Conservation (phyloP, 768 basidiomycete species). For the Infundibulicybe gibba region DNA sequence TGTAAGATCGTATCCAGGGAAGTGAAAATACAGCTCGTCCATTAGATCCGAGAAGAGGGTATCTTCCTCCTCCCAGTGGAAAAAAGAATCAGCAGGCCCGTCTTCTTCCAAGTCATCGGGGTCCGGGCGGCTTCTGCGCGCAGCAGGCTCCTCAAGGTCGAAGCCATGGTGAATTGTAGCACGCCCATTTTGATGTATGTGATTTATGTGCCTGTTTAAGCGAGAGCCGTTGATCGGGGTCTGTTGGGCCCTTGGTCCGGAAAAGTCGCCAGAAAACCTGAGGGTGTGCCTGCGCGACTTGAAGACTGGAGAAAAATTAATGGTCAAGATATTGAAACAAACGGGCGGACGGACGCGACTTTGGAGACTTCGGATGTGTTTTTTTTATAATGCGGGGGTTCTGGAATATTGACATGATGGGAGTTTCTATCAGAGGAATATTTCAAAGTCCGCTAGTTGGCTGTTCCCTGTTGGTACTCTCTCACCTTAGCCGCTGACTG, state of each 20-base stretch:
- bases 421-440: too few relatives aligned
- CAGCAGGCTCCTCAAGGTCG: constrained; percentile 10
- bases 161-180: constrained; percentile 11
- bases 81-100: constrained; percentile 25
- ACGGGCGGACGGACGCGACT: too few relatives aligned
- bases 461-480: constrained; percentile 8
- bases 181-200: not conserved
- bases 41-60: constrained; percentile 48
- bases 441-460: constrained; percentile 43
- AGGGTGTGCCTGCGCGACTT: too few relatives aligned
- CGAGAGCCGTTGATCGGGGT: too few relatives aligned
- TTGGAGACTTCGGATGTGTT: too few relatives aligned
- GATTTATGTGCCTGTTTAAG: not conserved
- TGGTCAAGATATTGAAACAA: too few relatives aligned
- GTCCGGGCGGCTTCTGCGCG: constrained; percentile 4
- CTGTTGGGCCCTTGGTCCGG: too few relatives aligned
- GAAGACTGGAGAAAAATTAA: too few relatives aligned
- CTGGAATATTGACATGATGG: too few relatives aligned
- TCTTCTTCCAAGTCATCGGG: constrained; percentile 17
- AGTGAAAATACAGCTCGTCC: constrained; percentile 28
- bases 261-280: too few relatives aligned
- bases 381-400: too few relatives aligned
- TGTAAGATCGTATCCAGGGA: constrained; percentile 9
- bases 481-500: constrained; percentile 11
- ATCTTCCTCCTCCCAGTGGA: constrained; percentile 50